Base-by-base conservation (phyloP, 306 rosid genomes). In the Leucaena leucocephala region DNA sequence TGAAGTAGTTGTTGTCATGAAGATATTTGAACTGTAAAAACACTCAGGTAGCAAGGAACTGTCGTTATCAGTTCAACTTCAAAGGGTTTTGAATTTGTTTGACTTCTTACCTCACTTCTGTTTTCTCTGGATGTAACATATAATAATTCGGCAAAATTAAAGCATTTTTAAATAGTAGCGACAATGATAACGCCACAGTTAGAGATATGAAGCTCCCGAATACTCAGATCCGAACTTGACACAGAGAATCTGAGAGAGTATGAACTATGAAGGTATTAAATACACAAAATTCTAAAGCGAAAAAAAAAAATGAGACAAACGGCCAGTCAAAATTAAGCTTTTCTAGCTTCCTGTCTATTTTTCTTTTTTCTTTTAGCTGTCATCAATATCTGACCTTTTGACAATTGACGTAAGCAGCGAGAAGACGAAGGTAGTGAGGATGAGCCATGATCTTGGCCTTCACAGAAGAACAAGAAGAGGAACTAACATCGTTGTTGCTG, bases 401-500 rank as follows among this genome's bases (percentile, higher is more conserved):
- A 76, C 99, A 95, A 67, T 85, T 95, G 91, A 90, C 83, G 81
- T 91, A 95, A 34, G 99, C 95, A 58, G 90, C 86, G 71, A 95
- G 75, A 78, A 95, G 98, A 34, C 98, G 97, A 48, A 87, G 99
- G 85, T 95, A 95, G 91, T 91, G 97, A 82, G 99, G 98, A 89
- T 95, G 99, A 44, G 93, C 93, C 96, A 93, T 91, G 87, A 95
- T 93, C 93, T 93, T 95, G 7, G 93, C 90, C 86, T 91, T 95
- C 35, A 89, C 78, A 39, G 91, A 78, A 67, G 90, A 82, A 21
- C 86, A 82, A 0, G 83, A 84, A 13, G 88, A 82, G 6, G 86
- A 81, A 46, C 84, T 72, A 78, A 87, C 82, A 65, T 76, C 81
- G 22, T 67, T 72, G 85, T 71, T 63, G 22, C 64, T 71, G 84